phyloP scores from a whole-genome alignment of 1,284 basidiomycete species.

The Cryptococcus hybrid region DNA sequence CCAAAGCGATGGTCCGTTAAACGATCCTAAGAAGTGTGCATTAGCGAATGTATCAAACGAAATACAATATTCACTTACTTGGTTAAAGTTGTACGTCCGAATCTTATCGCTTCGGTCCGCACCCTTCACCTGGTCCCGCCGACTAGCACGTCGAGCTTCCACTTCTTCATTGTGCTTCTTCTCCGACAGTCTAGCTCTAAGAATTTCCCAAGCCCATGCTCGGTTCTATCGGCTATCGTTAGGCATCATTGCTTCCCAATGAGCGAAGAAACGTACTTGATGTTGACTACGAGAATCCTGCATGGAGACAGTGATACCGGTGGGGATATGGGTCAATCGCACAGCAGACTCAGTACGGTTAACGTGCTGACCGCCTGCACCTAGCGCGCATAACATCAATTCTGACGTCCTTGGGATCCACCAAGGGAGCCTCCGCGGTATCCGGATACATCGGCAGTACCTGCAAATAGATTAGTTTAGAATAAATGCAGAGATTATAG shows the following conservation, averaged over 20 bases:
- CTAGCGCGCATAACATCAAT: conserved; percentile 91
- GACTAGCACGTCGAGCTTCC: conserved; percentile 64
- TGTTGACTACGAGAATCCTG: conserved; percentile 98
- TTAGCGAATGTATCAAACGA: not conserved
- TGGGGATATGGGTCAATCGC: conserved; percentile 89
- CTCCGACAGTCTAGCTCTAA: conserved; percentile 78
- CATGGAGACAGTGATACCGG: conserved; percentile 95
- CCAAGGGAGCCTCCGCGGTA: conserved; percentile 57
- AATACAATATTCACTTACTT: conserved; percentile 54
- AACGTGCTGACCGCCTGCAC: conserved; percentile 98
- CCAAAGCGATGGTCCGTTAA: conserved; percentile 90
- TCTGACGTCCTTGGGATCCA: conserved; percentile 82
- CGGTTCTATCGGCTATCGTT: conserved; percentile 62
- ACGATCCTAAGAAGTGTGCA: conserved; percentile 61
- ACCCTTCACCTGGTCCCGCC: conserved; percentile 70
- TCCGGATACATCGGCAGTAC: conserved; percentile 71
- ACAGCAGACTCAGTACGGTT: conserved; percentile 99
- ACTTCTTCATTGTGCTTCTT: conserved; percentile 68
- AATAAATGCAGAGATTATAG: too few species aligned
- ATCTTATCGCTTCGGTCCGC: conserved; percentile 88
- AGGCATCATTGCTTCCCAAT: not conserved
- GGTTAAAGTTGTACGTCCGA: conserved; percentile 87
- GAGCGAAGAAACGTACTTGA: conserved; percentile 57
- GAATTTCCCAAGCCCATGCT: conserved; percentile 81
- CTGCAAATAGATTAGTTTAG: conserved; percentile 48